Base-by-base conservation (phyloP, 2,329 filamentous ascomycete genomes). In the Cladosporium sp. region DNA sequence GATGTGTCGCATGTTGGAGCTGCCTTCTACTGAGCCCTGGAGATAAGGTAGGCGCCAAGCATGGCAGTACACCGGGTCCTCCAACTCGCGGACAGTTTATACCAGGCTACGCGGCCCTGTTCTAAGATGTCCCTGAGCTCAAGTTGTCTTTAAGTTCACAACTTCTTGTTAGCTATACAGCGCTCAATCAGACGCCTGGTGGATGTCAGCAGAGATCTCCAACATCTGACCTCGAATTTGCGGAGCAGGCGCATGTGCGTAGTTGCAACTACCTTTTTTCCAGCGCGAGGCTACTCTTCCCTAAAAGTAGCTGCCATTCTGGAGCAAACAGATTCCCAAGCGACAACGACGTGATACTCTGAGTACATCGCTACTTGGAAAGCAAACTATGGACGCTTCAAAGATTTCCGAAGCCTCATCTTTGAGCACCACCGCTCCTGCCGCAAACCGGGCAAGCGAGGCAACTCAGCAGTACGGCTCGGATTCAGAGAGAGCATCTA, bases 21-120 rank as follows among this genome's bases (percentile, higher is more conserved):
- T 28, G 44, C 6, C 36, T 30, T 10, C 24, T n/a, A 59, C 41
- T 52, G 44, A 21, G 59, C 18, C n/a, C 47, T 62, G 12, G 4
- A 34, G 59, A 52, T 38, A 51, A 54, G 47, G 32, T 62, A 62
- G 21, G 32, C 21, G 59, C 59, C 59, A 62, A 62, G 59, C 44
- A 34, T 52, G 59, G 47, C 44, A 24, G 7, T 62, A 41, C 47
- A 28, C 6, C 44, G 44, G 59, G n/a, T 41, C 49, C 47, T 24
- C 26, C 32, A 51, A 30, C 24, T 15, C 14, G 38, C 18, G 15
- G 24, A 30, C 26, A 44, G 3, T 18, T 61, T 51, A 34, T 41
- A 57, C 52, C 2, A 57, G 52, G 52, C 26, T 24, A 4, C 21
- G 55, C 18, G 7, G 18, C 52, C 55, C 55, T 58, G 11, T 58